Conservation (phyloP, 2,329 filamentous ascomycete species). For the Alternaria arborescens region DNA sequence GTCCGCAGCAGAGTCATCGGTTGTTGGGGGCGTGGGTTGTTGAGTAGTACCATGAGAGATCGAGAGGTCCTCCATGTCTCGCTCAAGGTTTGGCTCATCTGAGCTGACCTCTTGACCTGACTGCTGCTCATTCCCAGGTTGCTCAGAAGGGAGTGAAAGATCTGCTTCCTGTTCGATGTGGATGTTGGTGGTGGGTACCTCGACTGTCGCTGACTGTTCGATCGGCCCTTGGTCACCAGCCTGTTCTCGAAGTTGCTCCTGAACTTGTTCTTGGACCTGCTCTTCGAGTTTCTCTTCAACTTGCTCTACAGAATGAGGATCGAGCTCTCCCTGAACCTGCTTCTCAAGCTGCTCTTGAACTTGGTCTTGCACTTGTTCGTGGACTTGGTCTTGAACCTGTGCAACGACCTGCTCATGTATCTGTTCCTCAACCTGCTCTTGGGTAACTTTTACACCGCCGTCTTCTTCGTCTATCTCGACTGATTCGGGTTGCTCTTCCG, state of each 20-base stretch:
- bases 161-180: constrained; percentile 14
- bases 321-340: constrained; percentile 2
- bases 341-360: constrained; percentile 19
- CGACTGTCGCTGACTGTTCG: constrained; percentile 7
- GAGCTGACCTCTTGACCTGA: not conserved
- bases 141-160: not conserved
- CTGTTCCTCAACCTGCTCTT: constrained; percentile 19
- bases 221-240: constrained; percentile 6
- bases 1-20: constrained; percentile 24
- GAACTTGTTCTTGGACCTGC: constrained; percentile 17
- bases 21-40: constrained; percentile 28
- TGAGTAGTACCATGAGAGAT: constrained; percentile 24
- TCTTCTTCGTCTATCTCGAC: constrained; percentile 10
- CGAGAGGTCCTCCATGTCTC: constrained; percentile 33
- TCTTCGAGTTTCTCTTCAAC: constrained; percentile 17
- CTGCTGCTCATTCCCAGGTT: not conserved
- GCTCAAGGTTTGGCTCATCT: constrained; percentile 16
- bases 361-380: constrained; percentile 22
- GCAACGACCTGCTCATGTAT: constrained; percentile 7
- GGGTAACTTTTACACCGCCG: constrained; percentile 14
- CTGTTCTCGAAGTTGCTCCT: constrained; percentile 14
- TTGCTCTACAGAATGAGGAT: constrained; percentile 7
- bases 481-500: not conserved
- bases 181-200: constrained; percentile 7
- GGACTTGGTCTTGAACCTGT: constrained; percentile 20